Evolutionary conservation across 1,139 yeast genomes (phyloP), one percentile per base, ranked within the genome.

Genomic region (Suhomyces yuchorum): DNA sequence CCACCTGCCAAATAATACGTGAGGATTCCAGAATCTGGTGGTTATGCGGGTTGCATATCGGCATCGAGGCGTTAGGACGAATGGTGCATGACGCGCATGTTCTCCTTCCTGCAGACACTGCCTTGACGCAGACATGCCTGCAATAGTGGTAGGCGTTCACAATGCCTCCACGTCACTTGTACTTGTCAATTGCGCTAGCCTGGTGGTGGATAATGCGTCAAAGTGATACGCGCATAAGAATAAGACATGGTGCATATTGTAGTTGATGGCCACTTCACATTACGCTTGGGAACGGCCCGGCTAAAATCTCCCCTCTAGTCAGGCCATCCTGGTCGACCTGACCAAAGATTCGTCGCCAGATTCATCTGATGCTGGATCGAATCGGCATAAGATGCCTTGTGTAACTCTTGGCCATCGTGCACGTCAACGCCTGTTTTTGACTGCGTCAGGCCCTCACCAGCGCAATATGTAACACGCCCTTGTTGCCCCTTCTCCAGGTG

Each of bases 21-120:
- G 32, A 3, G 34, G 42, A 40, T 48, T 48, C 51, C 48, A 48
- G 51, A 48, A 48, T 44, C 48, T 44, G 34, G 15, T 32, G 30
- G 30, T 23, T 23, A 14, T 33, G 41, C 45, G 19, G 22, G 23
- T 23, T 37, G 36, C 38, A 35, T 24, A 35, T 37, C 38, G 22
- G 23, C 39, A 38, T 24, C 41, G 41, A 38, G 41, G 41, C 41
- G 41, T 17, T 28, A 23, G 20, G 9, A 30, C 9, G 28, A 28
- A 12, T 33, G 24, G 32, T 33, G 37, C 43, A 28, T 38, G 41
- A 28, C 34, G 41, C 41, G 41, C 41, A 38, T 26, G 41, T 38
- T 24, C 12, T 37, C 18, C 24, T 17, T 37, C 38, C 39, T 37
- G 26, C 26, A 22, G 19, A 24, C 39, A 23, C 30, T 15, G 30